Conservation (phyloP, 305 asterid genomes). For the Fraxinus nigra region DNA sequence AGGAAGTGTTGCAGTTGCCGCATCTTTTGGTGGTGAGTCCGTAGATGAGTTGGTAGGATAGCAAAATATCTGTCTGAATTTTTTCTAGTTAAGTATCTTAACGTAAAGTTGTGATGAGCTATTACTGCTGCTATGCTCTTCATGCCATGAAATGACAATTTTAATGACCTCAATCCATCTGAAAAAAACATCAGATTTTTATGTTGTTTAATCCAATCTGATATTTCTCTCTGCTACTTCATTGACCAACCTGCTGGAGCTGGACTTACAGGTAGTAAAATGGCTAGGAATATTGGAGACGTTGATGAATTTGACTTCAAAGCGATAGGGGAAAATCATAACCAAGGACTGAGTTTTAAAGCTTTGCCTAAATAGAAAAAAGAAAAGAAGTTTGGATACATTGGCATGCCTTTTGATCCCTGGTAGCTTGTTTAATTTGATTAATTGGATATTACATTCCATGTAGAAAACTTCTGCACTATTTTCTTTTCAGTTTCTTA, state of each 20-base stretch:
- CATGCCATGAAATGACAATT: slow-evolving; percentile 12
- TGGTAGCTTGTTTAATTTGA: slow-evolving; percentile 10
- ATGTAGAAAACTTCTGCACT: not conserved
- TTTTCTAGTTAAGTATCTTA: slow-evolving; percentile 2
- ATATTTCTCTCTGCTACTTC: slow-evolving; percentile 25
- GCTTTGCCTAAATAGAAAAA: slow-evolving; percentile 6
- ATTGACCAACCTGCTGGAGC: slow-evolving; percentile 91
- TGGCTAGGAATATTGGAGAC: slow-evolving; percentile 88
- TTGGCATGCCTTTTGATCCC: not conserved
- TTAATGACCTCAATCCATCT: slow-evolving; percentile 3
- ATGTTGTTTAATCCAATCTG: slow-evolving; percentile 19
- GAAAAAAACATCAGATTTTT: slow-evolving; percentile 5
- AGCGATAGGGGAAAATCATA: slow-evolving; percentile 80
- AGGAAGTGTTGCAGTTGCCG: slow-evolving; percentile 97
- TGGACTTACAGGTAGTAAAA: slow-evolving; percentile 93
- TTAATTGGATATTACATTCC: slow-evolving; percentile 1
- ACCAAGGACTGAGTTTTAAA: slow-evolving; percentile 75
- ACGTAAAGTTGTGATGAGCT: not conserved
- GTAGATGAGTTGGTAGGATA: slow-evolving; percentile 20
- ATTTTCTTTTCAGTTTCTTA: not conserved
- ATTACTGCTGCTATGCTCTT: slow-evolving; percentile 15
- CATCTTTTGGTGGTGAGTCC: slow-evolving; percentile 88
- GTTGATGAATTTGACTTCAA: slow-evolving; percentile 95
- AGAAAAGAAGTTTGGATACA: not conserved
- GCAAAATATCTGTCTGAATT: slow-evolving; percentile 4